Percentiles rank a stretch among this genome's conserved stretches.
These are phyloP conservation scores for Microdochium nivale DNA, from an alignment of 2,329 filamentous ascomycete species.

Conservation along the genomic window DNA sequence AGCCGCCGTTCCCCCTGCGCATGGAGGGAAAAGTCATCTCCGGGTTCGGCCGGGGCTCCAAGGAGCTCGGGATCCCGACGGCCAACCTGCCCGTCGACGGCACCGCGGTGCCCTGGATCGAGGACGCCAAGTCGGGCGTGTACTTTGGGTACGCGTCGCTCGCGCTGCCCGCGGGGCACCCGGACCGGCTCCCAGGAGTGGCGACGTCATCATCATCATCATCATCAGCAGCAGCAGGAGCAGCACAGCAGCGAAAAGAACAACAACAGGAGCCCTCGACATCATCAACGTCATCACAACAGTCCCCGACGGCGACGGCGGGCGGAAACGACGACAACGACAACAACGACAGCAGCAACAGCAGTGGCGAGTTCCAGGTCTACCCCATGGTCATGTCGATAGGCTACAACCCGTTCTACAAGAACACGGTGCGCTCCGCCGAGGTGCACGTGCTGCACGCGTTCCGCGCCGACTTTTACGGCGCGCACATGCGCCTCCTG, in stretches of 20 bases:
- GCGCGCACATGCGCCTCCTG: slow-evolving; percentile 65
- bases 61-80: slow-evolving; percentile 94
- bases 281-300: no score
- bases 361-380: slow-evolving; percentile 36
- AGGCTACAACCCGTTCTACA: slow-evolving; percentile 96
- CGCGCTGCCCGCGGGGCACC: slow-evolving; percentile 41
- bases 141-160: slow-evolving; percentile 91
- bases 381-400: slow-evolving; percentile 91
- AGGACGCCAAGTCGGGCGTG: slow-evolving; percentile 64
- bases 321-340: no score
- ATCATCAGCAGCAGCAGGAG: no score
- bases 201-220: no score
- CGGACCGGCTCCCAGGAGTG: slow-evolving; percentile 27
- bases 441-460: slow-evolving; percentile 82
- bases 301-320: no score
- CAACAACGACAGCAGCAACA: no score
- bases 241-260: no score
- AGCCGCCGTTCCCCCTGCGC: slow-evolving; percentile 70
- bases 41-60: slow-evolving; percentile 89
- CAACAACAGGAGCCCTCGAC: no score
- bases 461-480: slow-evolving; percentile 80
- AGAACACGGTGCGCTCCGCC: slow-evolving; percentile 77
- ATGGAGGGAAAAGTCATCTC: slow-evolving; percentile 84
- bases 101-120: slow-evolving; percentile 50
- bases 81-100: slow-evolving; percentile 79